Conservation (phyloP, 768 basidiomycete species). For the Xanthoconium stramineum region DNA sequence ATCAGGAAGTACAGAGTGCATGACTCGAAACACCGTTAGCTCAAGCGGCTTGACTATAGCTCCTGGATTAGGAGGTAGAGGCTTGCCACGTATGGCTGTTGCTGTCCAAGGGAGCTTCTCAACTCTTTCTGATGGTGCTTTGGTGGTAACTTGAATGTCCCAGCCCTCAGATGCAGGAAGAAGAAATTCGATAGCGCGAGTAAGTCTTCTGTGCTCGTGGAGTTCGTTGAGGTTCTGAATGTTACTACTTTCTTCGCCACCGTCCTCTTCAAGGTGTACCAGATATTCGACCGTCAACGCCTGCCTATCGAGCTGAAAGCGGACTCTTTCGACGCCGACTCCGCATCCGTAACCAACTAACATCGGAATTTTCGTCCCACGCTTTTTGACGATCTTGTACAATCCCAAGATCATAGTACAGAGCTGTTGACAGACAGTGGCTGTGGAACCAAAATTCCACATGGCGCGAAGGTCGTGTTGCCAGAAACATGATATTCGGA, state of each 20-base stretch:
- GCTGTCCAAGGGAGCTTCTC: conserved; percentile 74
- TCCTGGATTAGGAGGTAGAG: conserved; percentile 30
- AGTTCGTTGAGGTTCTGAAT: conserved; percentile 61
- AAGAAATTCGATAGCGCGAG: conserved; percentile 77
- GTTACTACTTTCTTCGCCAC: conserved; percentile 16
- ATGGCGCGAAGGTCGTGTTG: conserved; percentile 88
- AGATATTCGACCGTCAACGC: conserved; percentile 81
- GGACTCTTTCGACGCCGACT: conserved; percentile 72
- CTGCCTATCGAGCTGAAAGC: conserved; percentile 80
- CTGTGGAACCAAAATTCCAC: conserved; percentile 74
- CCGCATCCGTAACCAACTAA: conserved; percentile 78
- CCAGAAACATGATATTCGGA: conserved; percentile 91
- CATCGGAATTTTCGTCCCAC: conserved; percentile 71
- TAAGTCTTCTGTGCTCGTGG: conserved; percentile 66
- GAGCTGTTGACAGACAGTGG: conserved; percentile 72
- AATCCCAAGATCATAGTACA: conserved; percentile 82
- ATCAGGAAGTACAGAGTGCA: conserved; percentile 68
- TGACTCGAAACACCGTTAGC: conserved; percentile 58
- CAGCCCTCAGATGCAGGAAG: conserved; percentile 76
- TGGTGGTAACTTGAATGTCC: conserved; percentile 80
- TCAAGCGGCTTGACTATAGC: conserved; percentile 41
- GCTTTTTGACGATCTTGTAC: conserved; percentile 75
- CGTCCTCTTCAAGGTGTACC: conserved; percentile 65
- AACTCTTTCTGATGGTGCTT: conserved; percentile 69
- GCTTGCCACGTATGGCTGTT: conserved; percentile 48